Percentiles rank a stretch among this genome's conserved stretches.
Conservation (phyloP, 2,329 filamentous ascomycete species). For the Ceratocystis cacaofunesta region DNA sequence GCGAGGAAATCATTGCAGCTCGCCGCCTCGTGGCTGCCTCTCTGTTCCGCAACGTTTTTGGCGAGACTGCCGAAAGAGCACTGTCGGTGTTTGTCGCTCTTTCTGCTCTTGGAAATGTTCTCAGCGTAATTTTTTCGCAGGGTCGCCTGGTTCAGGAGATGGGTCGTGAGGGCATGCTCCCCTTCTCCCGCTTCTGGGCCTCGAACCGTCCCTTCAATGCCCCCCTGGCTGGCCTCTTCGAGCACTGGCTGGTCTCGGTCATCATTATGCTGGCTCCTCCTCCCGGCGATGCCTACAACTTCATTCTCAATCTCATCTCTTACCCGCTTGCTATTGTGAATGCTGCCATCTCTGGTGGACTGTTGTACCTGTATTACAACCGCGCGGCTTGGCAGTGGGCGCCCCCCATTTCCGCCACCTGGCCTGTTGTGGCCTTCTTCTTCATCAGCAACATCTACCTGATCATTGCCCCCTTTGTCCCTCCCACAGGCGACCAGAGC, state of each 20-base stretch:
- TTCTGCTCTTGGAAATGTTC: conserved; percentile 52
- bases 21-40: conserved; percentile 38
- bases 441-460: conserved; percentile 46
- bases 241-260: conserved; percentile 49
- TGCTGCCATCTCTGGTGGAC: conserved; percentile 36
- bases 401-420: conserved; percentile 39
- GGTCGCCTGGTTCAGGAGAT: conserved; percentile 51
- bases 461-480: conserved; percentile 43
- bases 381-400: conserved; percentile 35
- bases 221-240: conserved; percentile 44
- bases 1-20: conserved; percentile 36
- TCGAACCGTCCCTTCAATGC: conserved; percentile 50
- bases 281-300: conserved; percentile 52
- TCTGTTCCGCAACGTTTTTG: conserved; percentile 43
- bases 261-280: conserved; percentile 54
- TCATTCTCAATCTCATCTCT: conserved; percentile 46
- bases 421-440: conserved; percentile 43
- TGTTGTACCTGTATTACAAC: conserved; percentile 39
- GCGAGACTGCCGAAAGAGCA: conserved; percentile 38
- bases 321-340: conserved; percentile 48
- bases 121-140: conserved; percentile 54
- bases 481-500: conserved; percentile 35
- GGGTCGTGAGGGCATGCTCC: conserved; percentile 50
- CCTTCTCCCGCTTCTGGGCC: conserved; percentile 47
- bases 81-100: conserved; percentile 52